Conservation (phyloP, 148 eudicot species). For the Limonium bicolor region DNA sequence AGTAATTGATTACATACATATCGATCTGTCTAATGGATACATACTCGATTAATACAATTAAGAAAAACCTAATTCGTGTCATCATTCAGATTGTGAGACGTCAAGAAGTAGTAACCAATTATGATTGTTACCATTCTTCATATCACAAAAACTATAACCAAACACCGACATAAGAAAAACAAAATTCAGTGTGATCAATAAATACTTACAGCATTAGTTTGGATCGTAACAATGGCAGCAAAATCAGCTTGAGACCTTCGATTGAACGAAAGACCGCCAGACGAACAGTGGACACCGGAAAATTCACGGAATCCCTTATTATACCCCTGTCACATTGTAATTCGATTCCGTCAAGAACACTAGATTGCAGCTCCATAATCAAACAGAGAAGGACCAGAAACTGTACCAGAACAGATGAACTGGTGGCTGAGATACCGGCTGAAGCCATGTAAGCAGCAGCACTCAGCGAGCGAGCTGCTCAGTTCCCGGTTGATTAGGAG, state of each 20-base stretch:
- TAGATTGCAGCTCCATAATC: neutral
- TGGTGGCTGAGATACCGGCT: conserved; percentile 62
- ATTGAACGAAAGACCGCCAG: conserved; percentile 35
- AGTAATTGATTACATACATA: neutral
- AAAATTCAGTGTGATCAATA: neutral
- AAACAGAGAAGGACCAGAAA: neutral
- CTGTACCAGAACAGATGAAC: conserved; percentile 46
- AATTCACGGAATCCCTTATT: conserved; percentile 74
- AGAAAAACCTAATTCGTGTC: neutral
- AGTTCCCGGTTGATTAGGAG: neutral
- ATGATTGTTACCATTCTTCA: neutral
- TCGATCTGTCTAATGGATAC: neutral
- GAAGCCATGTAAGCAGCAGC: conserved; percentile 41
- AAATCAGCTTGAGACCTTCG: conserved; percentile 40
- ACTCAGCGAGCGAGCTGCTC: neutral
- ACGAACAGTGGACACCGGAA: conserved; percentile 47
- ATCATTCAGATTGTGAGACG: neutral
- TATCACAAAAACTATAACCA: neutral
- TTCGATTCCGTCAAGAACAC: neutral
- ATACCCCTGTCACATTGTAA: conserved; percentile 28
- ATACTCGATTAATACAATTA: neutral
- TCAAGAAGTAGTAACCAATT: neutral
- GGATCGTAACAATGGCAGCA: conserved; percentile 51
- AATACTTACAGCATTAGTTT: conserved; percentile 55
- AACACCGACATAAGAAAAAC: neutral